These are phyloP conservation scores for Mycena rebaudengoi DNA, from an alignment of 768 basidiomycete species.

Conservation along the genomic window DNA sequence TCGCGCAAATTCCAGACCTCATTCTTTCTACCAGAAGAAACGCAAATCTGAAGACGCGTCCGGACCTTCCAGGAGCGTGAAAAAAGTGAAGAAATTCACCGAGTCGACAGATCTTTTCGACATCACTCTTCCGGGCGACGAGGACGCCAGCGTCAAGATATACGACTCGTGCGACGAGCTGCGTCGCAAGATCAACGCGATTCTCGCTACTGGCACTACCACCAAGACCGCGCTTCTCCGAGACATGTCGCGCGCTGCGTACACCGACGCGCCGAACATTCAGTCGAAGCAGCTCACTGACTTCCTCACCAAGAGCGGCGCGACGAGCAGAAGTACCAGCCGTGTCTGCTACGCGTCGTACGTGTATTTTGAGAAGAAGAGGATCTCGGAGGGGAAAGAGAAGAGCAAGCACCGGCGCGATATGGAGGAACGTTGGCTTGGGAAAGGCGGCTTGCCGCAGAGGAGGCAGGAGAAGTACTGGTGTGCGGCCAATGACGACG, in stretches of 20 bases:
- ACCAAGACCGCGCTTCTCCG: background rate
- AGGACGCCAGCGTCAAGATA: background rate
- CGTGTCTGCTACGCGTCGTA: too few relatives aligned
- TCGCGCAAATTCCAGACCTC: background rate
- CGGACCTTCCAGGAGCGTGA: background rate
- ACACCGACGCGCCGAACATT: too few relatives aligned
- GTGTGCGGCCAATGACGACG: background rate
- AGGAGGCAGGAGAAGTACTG: conserved; percentile 3
- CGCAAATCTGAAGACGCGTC: background rate
- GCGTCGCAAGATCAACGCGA: background rate
- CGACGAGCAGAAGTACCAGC: too few relatives aligned
- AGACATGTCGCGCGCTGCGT: conserved; percentile 2
- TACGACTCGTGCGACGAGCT: conserved; percentile 1
- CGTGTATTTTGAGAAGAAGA: too few relatives aligned
- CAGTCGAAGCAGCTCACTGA: too few relatives aligned
- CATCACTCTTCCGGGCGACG: background rate
- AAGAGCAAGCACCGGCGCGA: too few relatives aligned
- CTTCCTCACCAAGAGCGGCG: too few relatives aligned
- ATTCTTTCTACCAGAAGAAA: background rate
- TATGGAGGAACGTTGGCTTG: too few relatives aligned
- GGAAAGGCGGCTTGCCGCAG: too few relatives aligned
- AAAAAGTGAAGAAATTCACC: background rate
- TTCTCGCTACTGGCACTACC: background rate
- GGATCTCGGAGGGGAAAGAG: too few relatives aligned
- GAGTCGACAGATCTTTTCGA: background rate